Percentiles rank a stretch among this genome's conserved stretches.
These are phyloP conservation scores for Erysimum cheiri DNA, from an alignment of 441 rosid species.

Conservation along the genomic window DNA sequence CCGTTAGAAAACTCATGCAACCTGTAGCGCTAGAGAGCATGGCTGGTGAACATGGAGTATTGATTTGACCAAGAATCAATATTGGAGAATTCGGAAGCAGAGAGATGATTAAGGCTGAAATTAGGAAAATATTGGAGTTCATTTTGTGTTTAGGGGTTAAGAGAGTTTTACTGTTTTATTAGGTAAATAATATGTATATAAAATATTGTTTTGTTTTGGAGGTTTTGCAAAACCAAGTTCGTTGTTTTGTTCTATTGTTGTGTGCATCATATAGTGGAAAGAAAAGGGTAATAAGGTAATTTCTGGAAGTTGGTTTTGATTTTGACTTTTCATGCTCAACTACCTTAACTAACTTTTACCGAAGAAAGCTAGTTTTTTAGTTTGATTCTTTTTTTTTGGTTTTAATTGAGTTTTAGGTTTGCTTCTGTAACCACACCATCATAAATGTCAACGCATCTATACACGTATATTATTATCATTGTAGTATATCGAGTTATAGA, in stretches of 20 bases:
- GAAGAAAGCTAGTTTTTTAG: background rate
- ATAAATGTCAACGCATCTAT: conserved; percentile 6
- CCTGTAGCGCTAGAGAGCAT: conserved; percentile 62
- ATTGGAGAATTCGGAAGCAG: conserved; percentile 40
- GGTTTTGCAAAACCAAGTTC: conserved; percentile 25
- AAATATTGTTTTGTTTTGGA: background rate
- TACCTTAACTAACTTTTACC: conserved; percentile 46
- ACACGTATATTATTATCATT: background rate
- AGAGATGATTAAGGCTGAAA: conserved; percentile 43
- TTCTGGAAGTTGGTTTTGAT: conserved; percentile 9
- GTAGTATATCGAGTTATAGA: too few species aligned
- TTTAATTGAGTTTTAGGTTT: conserved; percentile 20
- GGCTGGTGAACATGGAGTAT: conserved; percentile 59
- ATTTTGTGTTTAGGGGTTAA: conserved; percentile 18
- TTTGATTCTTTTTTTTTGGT: background rate
- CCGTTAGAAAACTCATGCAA: conserved; percentile 73
- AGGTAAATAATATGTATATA: background rate
- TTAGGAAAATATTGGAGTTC: background rate
- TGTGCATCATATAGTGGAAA: conserved; percentile 1
- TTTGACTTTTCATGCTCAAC: conserved; percentile 42
- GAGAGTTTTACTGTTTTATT: background rate
- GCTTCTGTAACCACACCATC: conserved; percentile 11
- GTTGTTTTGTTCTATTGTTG: conserved; percentile 8
- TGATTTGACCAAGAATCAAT: conserved; percentile 51
- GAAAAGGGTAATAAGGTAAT: conserved; percentile 22